Conservation (phyloP, 495 filamentous ascomycete genomes). For the Jackrogersella minutella region DNA sequence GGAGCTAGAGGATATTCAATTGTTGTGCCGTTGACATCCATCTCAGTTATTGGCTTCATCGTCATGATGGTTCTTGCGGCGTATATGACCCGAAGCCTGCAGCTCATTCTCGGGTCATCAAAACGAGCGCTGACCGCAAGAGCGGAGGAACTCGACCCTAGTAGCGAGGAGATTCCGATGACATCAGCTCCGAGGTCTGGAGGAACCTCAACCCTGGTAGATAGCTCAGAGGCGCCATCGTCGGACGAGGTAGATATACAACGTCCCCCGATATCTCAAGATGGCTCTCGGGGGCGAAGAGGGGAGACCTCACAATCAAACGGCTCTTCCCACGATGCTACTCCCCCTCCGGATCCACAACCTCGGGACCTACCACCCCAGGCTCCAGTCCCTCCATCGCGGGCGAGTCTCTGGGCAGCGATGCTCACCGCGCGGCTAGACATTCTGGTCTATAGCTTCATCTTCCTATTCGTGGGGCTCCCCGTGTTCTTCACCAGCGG, state of each 20-base stretch:
- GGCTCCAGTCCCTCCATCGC: conserved; percentile 50
- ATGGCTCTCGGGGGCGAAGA: conserved; percentile 4
- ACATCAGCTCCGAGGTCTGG: conserved; percentile 21
- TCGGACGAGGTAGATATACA: conserved; percentile 29
- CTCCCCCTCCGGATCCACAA: too few relatives aligned
- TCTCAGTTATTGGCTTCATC: conserved; percentile 59
- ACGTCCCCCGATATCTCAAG: conserved; percentile 25
- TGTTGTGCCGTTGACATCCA: not conserved
- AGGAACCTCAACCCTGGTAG: conserved; percentile 1
- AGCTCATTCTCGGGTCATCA: conserved; percentile 55
- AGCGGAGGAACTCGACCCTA: conserved; percentile 57
- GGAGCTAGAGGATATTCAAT: not conserved
- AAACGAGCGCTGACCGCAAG: conserved; percentile 58
- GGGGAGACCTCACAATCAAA: too few relatives aligned
- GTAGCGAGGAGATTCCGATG: conserved; percentile 53
- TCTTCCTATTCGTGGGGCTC: conserved; percentile 58
- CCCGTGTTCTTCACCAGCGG: conserved; percentile 57
- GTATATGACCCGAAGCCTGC: conserved; percentile 59
- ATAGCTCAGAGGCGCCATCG: conserved; percentile 15
- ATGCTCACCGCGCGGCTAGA: conserved; percentile 53
- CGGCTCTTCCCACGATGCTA: too few relatives aligned
- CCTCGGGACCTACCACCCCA: conserved; percentile 32
- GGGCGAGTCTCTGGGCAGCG: conserved; percentile 56
- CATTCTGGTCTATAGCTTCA: conserved; percentile 45
- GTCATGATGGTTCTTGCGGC: conserved; percentile 56